Evolutionary conservation across 345 rosid genomes (phyloP), one percentile per base, ranked within the genome.

Genomic region (Microcos paniculata): DNA sequence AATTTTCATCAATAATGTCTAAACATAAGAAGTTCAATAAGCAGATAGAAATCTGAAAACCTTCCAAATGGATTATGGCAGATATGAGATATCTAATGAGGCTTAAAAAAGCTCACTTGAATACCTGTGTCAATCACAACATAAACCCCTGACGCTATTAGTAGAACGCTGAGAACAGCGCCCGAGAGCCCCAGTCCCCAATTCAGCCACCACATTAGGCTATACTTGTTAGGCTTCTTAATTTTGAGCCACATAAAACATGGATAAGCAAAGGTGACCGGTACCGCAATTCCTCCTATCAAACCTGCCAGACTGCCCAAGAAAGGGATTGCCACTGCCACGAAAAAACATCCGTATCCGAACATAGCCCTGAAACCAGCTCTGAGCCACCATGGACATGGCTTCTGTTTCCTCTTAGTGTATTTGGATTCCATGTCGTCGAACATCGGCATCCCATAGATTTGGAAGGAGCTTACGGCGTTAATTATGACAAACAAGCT

Each of bases 161-260:
- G 62, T 49, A 81, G 59, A 33, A 75, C 77, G 62, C 90, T 90
- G 1, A 88, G 80, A 46, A 77, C 67, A 53, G 82, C 72, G 18
- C 92, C 94, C 16, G 82, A 70, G 15, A 80, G 30, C n/a, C 92
- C 92, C 8, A 90, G 75, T 49, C 55, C 85, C 87, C 88, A 81
- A 70, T 88, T 87, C 43, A 88, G 55, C 52, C 79, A 79, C 91
- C 91, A 90, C 83, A 84, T 80, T 11, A 66, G 56, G 28, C 87
- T 73, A 11, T 71, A 71, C 65, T 42, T 40, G 52, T 77, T 79
- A 0, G 93, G 88, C 53, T 77, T 76, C 78, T 85, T 90, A 66
- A 88, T 79, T 62, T 83, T 80, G 30, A 90, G 75, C 90, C 91
- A 90, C 90, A 88, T 90, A 75, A 90, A 88, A 70, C 91, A 81